Conservation (phyloP, 371 early-diverging fungal genomes). For the Rhizopus microsporus region DNA sequence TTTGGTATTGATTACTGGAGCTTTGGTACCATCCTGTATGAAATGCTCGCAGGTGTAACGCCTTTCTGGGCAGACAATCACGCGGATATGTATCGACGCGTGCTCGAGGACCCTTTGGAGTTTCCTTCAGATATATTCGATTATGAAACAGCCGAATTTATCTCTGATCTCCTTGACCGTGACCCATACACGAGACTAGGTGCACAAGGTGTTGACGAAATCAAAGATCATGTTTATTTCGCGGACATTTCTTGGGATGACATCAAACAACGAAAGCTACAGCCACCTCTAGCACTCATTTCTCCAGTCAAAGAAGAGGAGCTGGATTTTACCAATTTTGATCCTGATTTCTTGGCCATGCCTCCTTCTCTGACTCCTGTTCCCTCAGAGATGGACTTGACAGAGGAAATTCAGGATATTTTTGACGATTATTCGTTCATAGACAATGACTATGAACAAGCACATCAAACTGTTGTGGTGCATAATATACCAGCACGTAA, state of each 20-base stretch:
- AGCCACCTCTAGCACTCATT: conserved; percentile 49
- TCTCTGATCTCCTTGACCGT: conserved; percentile 66
- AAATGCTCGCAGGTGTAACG: conserved; percentile 74
- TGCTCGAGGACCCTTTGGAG: conserved; percentile 73
- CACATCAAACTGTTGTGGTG: conserved; percentile 4
- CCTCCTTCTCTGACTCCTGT: conserved; percentile 51
- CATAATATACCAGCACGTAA: conserved; percentile 29
- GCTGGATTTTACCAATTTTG: conserved; percentile 69
- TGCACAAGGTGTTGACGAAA: conserved; percentile 55
- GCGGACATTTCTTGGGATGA: conserved; percentile 69
- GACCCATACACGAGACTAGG: conserved; percentile 69
- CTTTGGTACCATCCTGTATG: conserved; percentile 91
- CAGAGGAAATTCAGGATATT: conserved; percentile 53
- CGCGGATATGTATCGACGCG: conserved; percentile 79
- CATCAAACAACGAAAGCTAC: conserved; percentile 53
- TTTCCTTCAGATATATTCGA: conserved; percentile 69
- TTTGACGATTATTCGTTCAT: conserved; percentile 63
- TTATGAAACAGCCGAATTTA: conserved; percentile 55
- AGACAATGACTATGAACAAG: conserved; percentile 25
- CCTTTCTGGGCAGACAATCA: conserved; percentile 83
- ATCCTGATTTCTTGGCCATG: conserved; percentile 48
- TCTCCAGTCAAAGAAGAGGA: conserved; percentile 56
- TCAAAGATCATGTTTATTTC: conserved; percentile 76
- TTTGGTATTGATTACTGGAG: conserved; percentile 97
- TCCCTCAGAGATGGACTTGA: conserved; percentile 44